These are phyloP conservation scores for Saturnispora hagleri DNA, from an alignment of 805 yeast species.

Conservation along the genomic window DNA sequence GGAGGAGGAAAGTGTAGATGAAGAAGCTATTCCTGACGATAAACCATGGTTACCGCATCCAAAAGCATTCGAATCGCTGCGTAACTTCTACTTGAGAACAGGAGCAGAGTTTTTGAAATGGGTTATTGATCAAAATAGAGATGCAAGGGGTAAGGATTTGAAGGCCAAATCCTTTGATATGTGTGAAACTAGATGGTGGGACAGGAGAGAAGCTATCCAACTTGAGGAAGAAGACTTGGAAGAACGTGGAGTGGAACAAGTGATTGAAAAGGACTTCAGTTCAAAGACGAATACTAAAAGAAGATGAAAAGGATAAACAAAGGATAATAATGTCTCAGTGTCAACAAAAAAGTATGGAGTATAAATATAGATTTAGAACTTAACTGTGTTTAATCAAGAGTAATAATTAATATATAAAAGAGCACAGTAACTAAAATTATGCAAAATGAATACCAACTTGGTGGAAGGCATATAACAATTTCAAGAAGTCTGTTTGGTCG, in stretches of 20 bases:
- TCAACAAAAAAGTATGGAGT: not conserved
- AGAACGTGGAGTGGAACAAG: slow-evolving; percentile 88
- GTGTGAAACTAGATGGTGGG: slow-evolving; percentile 97
- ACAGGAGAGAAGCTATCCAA: slow-evolving; percentile 87
- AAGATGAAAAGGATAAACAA: slow-evolving; percentile 30
- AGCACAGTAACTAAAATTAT: slow-evolving; percentile 23
- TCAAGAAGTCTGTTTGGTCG: slow-evolving; percentile 90
- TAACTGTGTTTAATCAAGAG: not conserved
- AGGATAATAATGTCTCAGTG: not conserved
- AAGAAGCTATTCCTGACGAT: slow-evolving; percentile 72
- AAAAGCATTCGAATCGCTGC: slow-evolving; percentile 77
- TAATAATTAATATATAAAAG: no score
- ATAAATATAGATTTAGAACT: not conserved
- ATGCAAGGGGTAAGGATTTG: slow-evolving; percentile 81
- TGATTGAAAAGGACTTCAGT: slow-evolving; percentile 60
- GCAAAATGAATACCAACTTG: slow-evolving; percentile 97
- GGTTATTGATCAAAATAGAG: slow-evolving; percentile 82
- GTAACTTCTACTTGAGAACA: slow-evolving; percentile 78
- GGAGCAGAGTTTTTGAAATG: slow-evolving; percentile 85
- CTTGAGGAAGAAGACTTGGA: slow-evolving; percentile 82
- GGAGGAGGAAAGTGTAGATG: slow-evolving; percentile 57
- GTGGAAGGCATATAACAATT: slow-evolving; percentile 82
- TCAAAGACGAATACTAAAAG: slow-evolving; percentile 33
- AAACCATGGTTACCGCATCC: slow-evolving; percentile 98
- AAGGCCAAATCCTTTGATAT: slow-evolving; percentile 84